A percentile compares a stretch with the other conserved stretches of the same genome.
Conservation (phyloP, 495 filamentous ascomycete species). For the Cercophora samala region DNA sequence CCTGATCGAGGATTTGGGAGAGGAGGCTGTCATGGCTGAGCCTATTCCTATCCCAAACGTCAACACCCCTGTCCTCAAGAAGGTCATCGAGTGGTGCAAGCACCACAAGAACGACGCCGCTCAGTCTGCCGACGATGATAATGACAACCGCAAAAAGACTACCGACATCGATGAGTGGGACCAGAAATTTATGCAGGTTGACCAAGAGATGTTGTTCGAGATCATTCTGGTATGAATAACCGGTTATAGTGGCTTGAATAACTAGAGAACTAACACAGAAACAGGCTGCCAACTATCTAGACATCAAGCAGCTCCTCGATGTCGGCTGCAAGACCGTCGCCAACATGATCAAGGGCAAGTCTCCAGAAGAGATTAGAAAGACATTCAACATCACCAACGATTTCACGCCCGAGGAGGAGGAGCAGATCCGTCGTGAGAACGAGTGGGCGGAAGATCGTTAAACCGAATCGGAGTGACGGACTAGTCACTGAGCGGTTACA, state of each 20-base stretch:
- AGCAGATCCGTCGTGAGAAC: slow-evolving; percentile 79
- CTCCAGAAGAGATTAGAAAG: slow-evolving; percentile 76
- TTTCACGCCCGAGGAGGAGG: slow-evolving; percentile 78
- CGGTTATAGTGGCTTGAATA: not conserved
- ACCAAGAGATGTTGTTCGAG: slow-evolving; percentile 99
- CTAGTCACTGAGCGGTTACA: not conserved
- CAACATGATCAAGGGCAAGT: slow-evolving; percentile 87
- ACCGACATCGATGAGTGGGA: slow-evolving; percentile 99
- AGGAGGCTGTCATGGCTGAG: slow-evolving; percentile 58
- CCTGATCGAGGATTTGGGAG: slow-evolving; percentile 89
- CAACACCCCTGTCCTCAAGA: slow-evolving; percentile 86
- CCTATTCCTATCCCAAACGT: slow-evolving; percentile 82
- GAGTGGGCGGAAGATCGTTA: slow-evolving; percentile 78
- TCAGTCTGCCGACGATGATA: slow-evolving; percentile 74
- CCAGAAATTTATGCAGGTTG: slow-evolving; percentile 99
- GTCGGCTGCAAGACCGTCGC: slow-evolving; percentile 83
- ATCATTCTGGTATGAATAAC: slow-evolving; percentile 79
- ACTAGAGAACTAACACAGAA: slow-evolving; percentile 9
- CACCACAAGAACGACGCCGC: slow-evolving; percentile 88
- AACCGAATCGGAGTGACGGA: not conserved
- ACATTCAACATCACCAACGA: slow-evolving; percentile 84
- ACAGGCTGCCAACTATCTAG: slow-evolving; percentile 72
- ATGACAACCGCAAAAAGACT: slow-evolving; percentile 93
- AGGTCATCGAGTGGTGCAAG: slow-evolving; percentile 96
- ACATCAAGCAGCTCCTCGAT: slow-evolving; percentile 78